A percentile compares a stretch with the other conserved stretches of the same genome.
Conservation (phyloP, 176 grass and related monocot species). For the Ensete ventricosum region DNA sequence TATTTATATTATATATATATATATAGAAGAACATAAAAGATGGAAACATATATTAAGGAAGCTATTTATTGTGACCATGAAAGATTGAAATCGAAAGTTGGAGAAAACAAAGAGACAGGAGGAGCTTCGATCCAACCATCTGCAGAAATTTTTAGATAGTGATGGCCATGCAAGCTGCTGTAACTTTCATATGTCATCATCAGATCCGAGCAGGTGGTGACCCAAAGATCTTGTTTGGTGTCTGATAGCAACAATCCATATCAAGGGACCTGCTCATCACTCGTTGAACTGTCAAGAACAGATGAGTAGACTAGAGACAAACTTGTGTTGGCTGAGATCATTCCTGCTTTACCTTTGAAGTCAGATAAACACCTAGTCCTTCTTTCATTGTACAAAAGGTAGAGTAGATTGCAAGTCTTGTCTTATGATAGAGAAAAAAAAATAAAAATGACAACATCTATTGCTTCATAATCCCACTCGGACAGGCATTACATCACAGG, state of each 20-base stretch:
- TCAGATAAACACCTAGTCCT: background rate
- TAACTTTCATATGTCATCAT: background rate
- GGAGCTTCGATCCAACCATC: background rate
- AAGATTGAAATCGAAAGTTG: no score
- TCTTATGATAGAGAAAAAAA: background rate
- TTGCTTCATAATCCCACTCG: no score
- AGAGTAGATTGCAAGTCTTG: background rate
- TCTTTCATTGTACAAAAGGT: background rate
- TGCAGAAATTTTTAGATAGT: background rate
- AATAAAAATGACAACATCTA: background rate
- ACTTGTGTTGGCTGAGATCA: background rate
- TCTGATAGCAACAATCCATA: background rate
- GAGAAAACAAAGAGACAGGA: no score
- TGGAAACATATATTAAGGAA: no score
- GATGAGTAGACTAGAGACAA: background rate
- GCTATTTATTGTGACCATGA: no score
- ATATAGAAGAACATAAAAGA: no score
- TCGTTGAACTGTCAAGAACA: background rate
- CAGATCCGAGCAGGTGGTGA: background rate
- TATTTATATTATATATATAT: no score
- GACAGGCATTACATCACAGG: no score
- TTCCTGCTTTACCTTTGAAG: constrained; percentile 14
- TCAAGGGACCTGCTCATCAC: constrained; percentile 3
- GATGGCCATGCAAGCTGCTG: background rate
- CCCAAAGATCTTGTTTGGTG: background rate